Conservation (phyloP, 495 filamentous ascomycete species). For the Aspergillus indologenus region DNA sequence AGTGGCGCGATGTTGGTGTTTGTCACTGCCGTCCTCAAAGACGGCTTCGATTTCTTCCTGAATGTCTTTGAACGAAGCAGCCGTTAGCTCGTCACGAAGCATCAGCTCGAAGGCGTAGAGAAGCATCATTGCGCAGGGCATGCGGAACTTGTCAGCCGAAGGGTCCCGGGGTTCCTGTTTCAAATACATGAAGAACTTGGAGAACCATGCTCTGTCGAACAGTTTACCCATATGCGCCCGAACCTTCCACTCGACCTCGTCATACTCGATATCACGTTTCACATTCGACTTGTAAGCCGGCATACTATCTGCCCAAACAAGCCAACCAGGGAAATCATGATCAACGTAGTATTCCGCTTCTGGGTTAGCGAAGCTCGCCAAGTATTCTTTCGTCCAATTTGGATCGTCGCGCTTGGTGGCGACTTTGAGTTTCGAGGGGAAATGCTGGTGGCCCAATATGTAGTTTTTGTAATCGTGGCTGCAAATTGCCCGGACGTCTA, state of each 20-base stretch:
- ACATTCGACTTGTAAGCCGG: conserved; percentile 70
- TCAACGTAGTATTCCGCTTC: conserved; percentile 89
- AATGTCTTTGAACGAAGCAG: conserved; percentile 81
- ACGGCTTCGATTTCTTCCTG: conserved; percentile 69
- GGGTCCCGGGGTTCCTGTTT: conserved; percentile 95
- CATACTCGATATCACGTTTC: conserved; percentile 69
- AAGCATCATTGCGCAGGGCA: conserved; percentile 79
- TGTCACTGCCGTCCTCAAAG: conserved; percentile 91
- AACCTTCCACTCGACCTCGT: conserved; percentile 72
- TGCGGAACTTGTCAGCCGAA: conserved; percentile 79
- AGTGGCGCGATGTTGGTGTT: conserved; percentile 95
- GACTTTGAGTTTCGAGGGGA: conserved; percentile 71
- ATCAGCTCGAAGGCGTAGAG: conserved; percentile 87
- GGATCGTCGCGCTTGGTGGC: conserved; percentile 68
- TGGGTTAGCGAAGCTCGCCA: conserved; percentile 73
- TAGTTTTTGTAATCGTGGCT: conserved; percentile 82
- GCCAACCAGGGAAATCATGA: conserved; percentile 89
- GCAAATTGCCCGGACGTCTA: conserved; percentile 84
- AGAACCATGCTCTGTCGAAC: conserved; percentile 81
- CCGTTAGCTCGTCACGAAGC: conserved; percentile 63
- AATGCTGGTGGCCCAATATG: conserved; percentile 68
- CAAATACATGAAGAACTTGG: conserved; percentile 82
- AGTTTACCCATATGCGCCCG: conserved; percentile 78
- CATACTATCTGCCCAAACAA: conserved; percentile 90
- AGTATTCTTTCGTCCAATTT: conserved; percentile 71